Evolutionary conservation across 2,329 filamentous ascomycete genomes (phyloP), one percentile per base, ranked within the genome.

Genomic region (Penicillium verrucosum): DNA sequence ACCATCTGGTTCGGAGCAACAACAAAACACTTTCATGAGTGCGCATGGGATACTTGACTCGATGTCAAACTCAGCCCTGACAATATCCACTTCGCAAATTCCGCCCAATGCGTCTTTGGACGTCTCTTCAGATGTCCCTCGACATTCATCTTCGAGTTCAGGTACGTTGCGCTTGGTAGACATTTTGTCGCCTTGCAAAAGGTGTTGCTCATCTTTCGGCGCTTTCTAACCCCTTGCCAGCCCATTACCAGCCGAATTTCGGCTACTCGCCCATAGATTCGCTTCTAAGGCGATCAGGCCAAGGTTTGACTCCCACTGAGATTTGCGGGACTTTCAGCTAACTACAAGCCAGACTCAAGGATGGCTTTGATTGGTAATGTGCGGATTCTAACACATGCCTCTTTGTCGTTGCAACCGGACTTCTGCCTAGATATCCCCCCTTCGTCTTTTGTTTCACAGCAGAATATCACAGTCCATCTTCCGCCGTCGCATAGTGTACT

Each of bases 381-480:
- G 25, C 83, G 81, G 38, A 76, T 92, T 16, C 80, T 82, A 54
- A 87, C 87, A 14, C 89, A 93, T 68, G 86, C 88, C 1, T 81
- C 81, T 11, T 78, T 91, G 41, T 83, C 83, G 48, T 72, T 85
- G 2, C 77, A 85, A 9, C 82, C 82, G 27, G 85, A 84, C 27
- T 86, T 88, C 69, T 77, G 82, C 34, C 77, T 89, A 53, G 81
- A 84, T 36, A 77, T 96, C 32, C 80, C 82, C 2, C 86, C 91
- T 4, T 85, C 87, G 50, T 77, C 84, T 7, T 83, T 81, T 18
- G 81, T 88, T 65, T 82, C 85, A 29, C 85, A 90, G 56, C 88
- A 93, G 65, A 90, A 86, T 5, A 78, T 89, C 41, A 89, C 89
- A 6, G 78, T 94, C 54, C 87, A 85, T 56, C 77, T 94, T 10